Percentiles rank a stretch among this genome's conserved stretches.
phyloP scores from a whole-genome alignment of 805 yeast species.

The Yarrowia sp. region DNA sequence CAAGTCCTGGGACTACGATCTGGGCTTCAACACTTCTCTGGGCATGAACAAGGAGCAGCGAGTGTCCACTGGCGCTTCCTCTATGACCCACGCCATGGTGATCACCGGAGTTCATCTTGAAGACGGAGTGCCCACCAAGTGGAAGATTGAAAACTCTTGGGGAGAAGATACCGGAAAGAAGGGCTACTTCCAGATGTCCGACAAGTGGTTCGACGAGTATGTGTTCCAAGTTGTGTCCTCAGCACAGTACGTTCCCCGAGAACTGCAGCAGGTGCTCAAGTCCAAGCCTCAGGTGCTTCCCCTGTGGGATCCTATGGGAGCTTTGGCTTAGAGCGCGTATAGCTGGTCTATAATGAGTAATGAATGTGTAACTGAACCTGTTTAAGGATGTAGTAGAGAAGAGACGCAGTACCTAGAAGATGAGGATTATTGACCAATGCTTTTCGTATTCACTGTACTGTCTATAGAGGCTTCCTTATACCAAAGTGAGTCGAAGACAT shows the following conservation, averaged over 20 bases:
- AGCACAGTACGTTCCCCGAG: constrained; percentile 55
- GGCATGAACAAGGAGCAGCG: constrained; percentile 36
- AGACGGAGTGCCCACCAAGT: constrained; percentile 66
- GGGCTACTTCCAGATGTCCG: constrained; percentile 75
- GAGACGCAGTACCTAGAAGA: no score
- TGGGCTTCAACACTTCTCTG: constrained; percentile 49
- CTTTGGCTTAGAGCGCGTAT: constrained; percentile 60
- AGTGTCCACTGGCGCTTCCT: constrained; percentile 69
- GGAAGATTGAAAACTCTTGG: constrained; percentile 82
- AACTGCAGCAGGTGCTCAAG: constrained; percentile 53
- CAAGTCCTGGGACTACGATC: constrained; percentile 69
- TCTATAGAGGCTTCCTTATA: no score
- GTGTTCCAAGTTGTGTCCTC: constrained; percentile 75
- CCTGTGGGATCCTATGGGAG: constrained; percentile 84
- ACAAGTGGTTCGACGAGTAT: constrained; percentile 75
- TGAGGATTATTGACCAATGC: no score
- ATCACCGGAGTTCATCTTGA: constrained; percentile 82
- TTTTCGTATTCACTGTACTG: no score
- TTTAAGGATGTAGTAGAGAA: background rate
- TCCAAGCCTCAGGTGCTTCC: constrained; percentile 63
- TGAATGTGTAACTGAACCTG: background rate
- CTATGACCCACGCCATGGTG: constrained; percentile 92
- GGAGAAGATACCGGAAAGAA: constrained; percentile 72
- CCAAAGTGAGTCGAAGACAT: no score
- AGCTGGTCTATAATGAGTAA: constrained; percentile 5